Percentiles rank a stretch among this genome's conserved stretches.
phyloP scores from a whole-genome alignment of 257 asterid species.

The Cinchona pubescens region DNA sequence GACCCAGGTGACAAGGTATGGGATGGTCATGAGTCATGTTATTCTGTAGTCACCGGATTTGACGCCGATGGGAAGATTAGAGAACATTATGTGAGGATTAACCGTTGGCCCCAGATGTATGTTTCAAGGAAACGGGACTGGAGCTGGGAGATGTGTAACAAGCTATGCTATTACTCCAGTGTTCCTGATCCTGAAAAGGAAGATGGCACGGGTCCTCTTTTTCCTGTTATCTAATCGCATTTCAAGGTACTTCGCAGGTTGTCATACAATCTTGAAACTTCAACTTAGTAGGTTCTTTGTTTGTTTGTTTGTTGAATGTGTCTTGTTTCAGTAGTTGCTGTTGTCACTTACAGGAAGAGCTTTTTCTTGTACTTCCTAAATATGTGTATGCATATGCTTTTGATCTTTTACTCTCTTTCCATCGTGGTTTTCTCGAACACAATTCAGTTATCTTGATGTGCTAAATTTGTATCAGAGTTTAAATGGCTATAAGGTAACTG shows the following conservation, averaged over 20 bases:
- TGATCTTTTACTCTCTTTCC: neutral
- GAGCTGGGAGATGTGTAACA: slow-evolving; percentile 70
- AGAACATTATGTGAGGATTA: slow-evolving; percentile 73
- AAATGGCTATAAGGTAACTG: too few relatives aligned
- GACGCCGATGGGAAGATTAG: slow-evolving; percentile 55
- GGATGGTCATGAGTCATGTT: slow-evolving; percentile 92
- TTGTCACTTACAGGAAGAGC: neutral
- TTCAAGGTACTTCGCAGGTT: neutral
- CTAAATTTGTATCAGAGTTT: neutral
- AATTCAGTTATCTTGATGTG: neutral
- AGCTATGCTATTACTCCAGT: slow-evolving; percentile 50
- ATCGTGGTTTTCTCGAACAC: neutral
- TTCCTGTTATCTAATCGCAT: slow-evolving; percentile 17
- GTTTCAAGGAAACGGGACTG: slow-evolving; percentile 63
- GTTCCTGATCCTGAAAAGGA: slow-evolving; percentile 53
- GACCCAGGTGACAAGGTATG: slow-evolving; percentile 63
- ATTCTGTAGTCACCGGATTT: slow-evolving; percentile 63
- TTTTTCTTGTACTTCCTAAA: neutral
- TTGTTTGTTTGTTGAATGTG: neutral
- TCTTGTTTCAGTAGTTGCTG: neutral
- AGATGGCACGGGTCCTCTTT: slow-evolving; percentile 58
- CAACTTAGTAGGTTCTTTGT: too few relatives aligned
- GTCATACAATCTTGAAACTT: neutral
- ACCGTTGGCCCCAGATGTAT: slow-evolving; percentile 62
- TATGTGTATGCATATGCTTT: neutral